Conservation (phyloP, 441 rosid species). For the Biscutella laevigata region DNA sequence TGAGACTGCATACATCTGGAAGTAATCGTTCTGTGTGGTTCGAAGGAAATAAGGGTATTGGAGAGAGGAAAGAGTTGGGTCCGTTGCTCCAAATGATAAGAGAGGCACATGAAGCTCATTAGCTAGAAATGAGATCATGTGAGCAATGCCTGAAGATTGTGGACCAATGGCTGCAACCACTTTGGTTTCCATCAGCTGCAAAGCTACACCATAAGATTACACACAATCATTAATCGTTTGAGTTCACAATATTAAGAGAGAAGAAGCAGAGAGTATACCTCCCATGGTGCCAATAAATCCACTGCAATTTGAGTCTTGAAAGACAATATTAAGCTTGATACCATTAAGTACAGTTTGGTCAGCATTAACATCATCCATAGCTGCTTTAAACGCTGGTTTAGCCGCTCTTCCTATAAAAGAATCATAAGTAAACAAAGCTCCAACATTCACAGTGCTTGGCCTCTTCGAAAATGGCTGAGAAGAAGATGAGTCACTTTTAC, state of each 20-base stretch:
- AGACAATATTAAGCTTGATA: constrained; percentile 35
- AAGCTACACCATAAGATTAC: constrained; percentile 46
- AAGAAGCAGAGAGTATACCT: constrained; percentile 37
- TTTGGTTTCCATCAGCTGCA: constrained; percentile 69
- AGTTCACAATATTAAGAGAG: background rate
- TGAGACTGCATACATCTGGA: constrained; percentile 77
- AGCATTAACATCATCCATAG: constrained; percentile 73
- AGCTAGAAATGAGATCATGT: constrained; percentile 65
- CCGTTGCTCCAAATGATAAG: constrained; percentile 87
- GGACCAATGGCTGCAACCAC: constrained; percentile 64
- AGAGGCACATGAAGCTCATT: constrained; percentile 89
- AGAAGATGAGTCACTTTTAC: constrained; percentile 26
- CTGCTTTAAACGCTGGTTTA: constrained; percentile 61
- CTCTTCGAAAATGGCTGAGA: constrained; percentile 19
- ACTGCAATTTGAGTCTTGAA: constrained; percentile 78
- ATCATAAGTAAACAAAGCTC: constrained; percentile 61
- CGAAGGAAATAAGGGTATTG: constrained; percentile 87
- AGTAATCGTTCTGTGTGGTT: constrained; percentile 68
- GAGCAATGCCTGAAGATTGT: too few species aligned
- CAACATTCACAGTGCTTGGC: constrained; percentile 44
- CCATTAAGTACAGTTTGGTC: constrained; percentile 55
- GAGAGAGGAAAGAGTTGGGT: constrained; percentile 72
- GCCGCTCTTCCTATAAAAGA: constrained; percentile 79
- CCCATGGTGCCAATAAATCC: constrained; percentile 79
- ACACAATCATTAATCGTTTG: background rate